A percentile compares a stretch with the other conserved stretches of the same genome.
phyloP scores from a whole-genome alignment of 1,139 yeast genomes.

The Protomyces gravidus region DNA sequence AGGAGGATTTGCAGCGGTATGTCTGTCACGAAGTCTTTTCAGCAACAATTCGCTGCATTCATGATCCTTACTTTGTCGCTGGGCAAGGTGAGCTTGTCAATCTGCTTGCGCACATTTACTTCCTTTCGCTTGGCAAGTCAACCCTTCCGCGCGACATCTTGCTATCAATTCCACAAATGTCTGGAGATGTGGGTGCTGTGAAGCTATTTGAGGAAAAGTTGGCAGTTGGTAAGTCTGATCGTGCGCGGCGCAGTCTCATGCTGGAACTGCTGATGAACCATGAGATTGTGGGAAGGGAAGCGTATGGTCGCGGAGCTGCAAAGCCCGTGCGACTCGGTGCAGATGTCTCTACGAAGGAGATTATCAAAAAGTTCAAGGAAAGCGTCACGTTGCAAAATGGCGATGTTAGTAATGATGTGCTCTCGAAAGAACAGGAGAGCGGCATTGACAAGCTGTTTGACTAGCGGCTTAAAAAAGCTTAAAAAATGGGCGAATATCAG shows the following conservation, averaged over 20 bases:
- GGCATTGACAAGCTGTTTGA: slow-evolving; percentile 23
- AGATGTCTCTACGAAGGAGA: slow-evolving; percentile 23
- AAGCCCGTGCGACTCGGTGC: slow-evolving; percentile 13
- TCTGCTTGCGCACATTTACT: slow-evolving; percentile 22
- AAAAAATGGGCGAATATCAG: too few species aligned
- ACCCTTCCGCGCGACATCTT: slow-evolving; percentile 27
- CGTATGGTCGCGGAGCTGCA: slow-evolving; percentile 18
- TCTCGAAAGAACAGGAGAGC: slow-evolving; percentile 22
- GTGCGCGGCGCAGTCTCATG: slow-evolving; percentile 17
- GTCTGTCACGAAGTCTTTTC: slow-evolving; percentile 26
- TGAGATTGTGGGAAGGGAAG: slow-evolving; percentile 24
- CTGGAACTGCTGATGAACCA: slow-evolving; percentile 17
- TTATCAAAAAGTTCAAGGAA: slow-evolving; percentile 20
- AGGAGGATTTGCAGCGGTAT: slow-evolving; percentile 16
- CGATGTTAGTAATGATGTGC: slow-evolving; percentile 6
- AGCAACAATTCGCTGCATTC: slow-evolving; percentile 24
- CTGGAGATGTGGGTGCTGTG: slow-evolving; percentile 22
- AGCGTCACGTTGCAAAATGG: slow-evolving; percentile 18
- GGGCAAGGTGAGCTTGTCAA: slow-evolving; percentile 15
- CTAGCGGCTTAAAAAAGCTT: neutral
- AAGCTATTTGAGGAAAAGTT: slow-evolving; percentile 21
- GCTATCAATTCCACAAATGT: slow-evolving; percentile 19
- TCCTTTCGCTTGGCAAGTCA: slow-evolving; percentile 19
- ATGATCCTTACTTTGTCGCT: slow-evolving; percentile 21
- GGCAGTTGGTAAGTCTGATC: slow-evolving; percentile 4